Evolutionary conservation across 352 stramenopile genomes (phyloP).

Genomic region (Phytophthora fragariae): DNA sequence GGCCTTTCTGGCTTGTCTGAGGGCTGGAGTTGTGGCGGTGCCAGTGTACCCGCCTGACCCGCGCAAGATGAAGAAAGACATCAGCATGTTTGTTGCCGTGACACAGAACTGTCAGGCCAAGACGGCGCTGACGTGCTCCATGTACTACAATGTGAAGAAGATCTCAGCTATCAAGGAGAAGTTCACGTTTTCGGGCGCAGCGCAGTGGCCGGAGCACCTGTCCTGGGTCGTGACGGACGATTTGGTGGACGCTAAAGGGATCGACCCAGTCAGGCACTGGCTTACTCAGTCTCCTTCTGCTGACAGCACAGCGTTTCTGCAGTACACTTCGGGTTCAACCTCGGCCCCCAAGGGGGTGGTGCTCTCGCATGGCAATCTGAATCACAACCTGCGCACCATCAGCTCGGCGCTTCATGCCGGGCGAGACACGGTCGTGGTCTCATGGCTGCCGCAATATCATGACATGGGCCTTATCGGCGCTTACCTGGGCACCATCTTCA

Average conservation of each 20-base stretch:
- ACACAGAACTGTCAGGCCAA: slow-evolving; percentile 91
- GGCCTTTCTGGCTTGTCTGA: slow-evolving; percentile 96
- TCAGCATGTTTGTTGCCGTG: slow-evolving; percentile 96
- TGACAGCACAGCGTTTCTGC: slow-evolving; percentile 95
- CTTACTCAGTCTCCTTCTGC: slow-evolving; percentile 50
- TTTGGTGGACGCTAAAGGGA: slow-evolving; percentile 55
- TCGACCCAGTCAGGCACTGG: slow-evolving; percentile 56
- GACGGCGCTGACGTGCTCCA: slow-evolving; percentile 92
- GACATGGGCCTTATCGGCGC: slow-evolving; percentile 99
- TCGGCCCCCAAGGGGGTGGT: slow-evolving; percentile 98
- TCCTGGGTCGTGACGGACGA: slow-evolving; percentile 90
- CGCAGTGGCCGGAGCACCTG: slow-evolving; percentile 90
- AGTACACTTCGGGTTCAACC: slow-evolving; percentile 99
- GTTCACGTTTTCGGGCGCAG: slow-evolving; percentile 64
- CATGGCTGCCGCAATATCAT: slow-evolving; percentile 99
- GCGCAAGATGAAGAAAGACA: slow-evolving; percentile 94
- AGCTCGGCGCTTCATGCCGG: slow-evolving; percentile 92
- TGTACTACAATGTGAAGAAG: slow-evolving; percentile 97
- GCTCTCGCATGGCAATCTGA: slow-evolving; percentile 97
- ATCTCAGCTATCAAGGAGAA: slow-evolving; percentile 88
- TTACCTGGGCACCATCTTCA: slow-evolving; percentile 85
- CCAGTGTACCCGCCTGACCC: slow-evolving; percentile 94
- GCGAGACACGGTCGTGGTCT: slow-evolving; percentile 94
- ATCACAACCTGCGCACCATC: slow-evolving; percentile 97
- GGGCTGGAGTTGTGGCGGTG: slow-evolving; percentile 93